phyloP scores from a whole-genome alignment of 257 asterid species.

The Solanum tarapatanum region DNA sequence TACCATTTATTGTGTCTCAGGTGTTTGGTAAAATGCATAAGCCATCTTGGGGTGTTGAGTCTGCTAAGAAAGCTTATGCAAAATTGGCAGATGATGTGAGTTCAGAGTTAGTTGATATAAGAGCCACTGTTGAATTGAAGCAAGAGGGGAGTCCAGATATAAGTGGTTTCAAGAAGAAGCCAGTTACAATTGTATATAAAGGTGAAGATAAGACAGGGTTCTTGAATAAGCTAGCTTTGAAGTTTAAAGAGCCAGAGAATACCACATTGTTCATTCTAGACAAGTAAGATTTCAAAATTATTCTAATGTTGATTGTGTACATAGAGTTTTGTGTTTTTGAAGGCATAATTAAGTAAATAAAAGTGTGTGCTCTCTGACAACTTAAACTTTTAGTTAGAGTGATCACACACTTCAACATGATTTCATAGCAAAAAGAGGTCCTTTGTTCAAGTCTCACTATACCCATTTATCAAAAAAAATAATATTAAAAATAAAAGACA shows the following conservation, averaged over 20 bases:
- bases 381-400: background rate
- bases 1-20: slow-evolving; percentile 58
- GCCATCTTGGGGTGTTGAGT: slow-evolving; percentile 80
- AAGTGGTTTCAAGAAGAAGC: slow-evolving; percentile 66
- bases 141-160: slow-evolving; percentile 69
- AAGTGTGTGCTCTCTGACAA: background rate
- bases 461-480: background rate
- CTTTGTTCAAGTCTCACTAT: background rate
- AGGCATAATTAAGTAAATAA: background rate
- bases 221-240: slow-evolving; percentile 65
- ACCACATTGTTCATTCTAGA: slow-evolving; percentile 83
- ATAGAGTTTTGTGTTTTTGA: background rate
- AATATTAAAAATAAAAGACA: background rate
- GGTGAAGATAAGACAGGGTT: slow-evolving; percentile 81
- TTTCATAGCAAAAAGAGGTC: background rate
- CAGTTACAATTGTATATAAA: slow-evolving; percentile 45
- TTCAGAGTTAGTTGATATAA: slow-evolving; percentile 70
- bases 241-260: slow-evolving; percentile 72
- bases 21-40: slow-evolving; percentile 43
- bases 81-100: slow-evolving; percentile 57
- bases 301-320: background rate
- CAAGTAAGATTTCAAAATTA: slow-evolving; percentile 53
- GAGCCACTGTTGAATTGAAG: slow-evolving; percentile 31
- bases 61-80: slow-evolving; percentile 64
- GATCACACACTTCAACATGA: background rate